A percentile compares a stretch with the other conserved stretches of the same genome.
Conservation (phyloP, 495 filamentous ascomycete genomes). For the Penicillium psychrofluorescens region DNA sequence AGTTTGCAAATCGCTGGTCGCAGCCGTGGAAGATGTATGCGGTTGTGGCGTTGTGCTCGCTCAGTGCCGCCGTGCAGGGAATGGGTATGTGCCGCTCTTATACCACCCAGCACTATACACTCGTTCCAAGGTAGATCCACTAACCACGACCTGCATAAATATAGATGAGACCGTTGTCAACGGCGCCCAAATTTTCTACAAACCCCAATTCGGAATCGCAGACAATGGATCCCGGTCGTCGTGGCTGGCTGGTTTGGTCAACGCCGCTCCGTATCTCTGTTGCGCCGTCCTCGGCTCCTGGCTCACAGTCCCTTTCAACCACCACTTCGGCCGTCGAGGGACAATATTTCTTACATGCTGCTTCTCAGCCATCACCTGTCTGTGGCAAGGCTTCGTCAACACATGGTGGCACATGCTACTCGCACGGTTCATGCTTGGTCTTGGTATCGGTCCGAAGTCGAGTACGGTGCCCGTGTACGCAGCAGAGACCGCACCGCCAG, state of each 20-base stretch:
- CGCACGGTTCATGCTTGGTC: constrained; percentile 61
- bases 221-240: constrained; percentile 22
- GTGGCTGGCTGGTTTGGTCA: constrained; percentile 64
- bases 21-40: constrained; percentile 66
- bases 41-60: constrained; percentile 56
- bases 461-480: constrained; percentile 75
- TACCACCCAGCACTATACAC: constrained; percentile 8
- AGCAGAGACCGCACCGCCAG: constrained; percentile 65
- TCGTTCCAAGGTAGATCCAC: too few relatives aligned
- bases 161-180: constrained; percentile 74
- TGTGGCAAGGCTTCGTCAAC: constrained; percentile 71
- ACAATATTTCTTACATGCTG: constrained; percentile 75
- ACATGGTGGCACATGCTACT: constrained; percentile 72
- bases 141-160: not conserved
- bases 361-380: constrained; percentile 59
- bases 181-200: constrained; percentile 70
- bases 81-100: constrained; percentile 46
- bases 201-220: constrained; percentile 61
- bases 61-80: constrained; percentile 60
- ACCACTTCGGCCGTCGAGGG: constrained; percentile 69
- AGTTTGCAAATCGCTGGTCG: constrained; percentile 63
- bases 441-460: constrained; percentile 77
- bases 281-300: constrained; percentile 76
- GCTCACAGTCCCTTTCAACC: constrained; percentile 76
- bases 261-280: constrained; percentile 60